Evolutionary conservation across 1,284 basidiomycete genomes (phyloP).

Genomic region (Albatrellus sp.): DNA sequence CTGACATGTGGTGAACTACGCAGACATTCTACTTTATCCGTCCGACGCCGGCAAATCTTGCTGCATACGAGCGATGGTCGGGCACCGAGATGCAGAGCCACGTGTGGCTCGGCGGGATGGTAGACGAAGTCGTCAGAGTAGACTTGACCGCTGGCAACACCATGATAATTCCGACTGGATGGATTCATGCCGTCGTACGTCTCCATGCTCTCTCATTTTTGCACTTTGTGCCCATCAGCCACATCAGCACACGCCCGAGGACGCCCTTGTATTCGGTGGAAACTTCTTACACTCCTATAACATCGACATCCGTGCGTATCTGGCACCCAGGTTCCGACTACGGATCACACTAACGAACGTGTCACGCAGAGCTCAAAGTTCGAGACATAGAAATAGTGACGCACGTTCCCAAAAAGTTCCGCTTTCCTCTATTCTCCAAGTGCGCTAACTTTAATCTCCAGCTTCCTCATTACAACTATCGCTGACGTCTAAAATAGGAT

Average conservation of each 20-base stretch:
- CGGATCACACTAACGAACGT: not conserved
- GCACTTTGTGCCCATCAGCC: not conserved
- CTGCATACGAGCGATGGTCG: conserved; percentile 85
- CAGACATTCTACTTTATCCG: conserved; percentile 93
- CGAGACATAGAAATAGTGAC: conserved; percentile 89
- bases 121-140: conserved; percentile 81
- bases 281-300: conserved; percentile 91
- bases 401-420: conserved; percentile 88
- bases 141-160: conserved; percentile 79
- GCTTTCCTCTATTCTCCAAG: conserved; percentile 82
- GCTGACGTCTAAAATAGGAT: conserved; percentile 33
- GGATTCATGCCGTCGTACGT: conserved; percentile 93
- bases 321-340: not conserved
- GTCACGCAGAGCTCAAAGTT: conserved; percentile 60
- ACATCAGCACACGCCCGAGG: conserved; percentile 75
- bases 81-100: conserved; percentile 80
- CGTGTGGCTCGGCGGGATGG: conserved; percentile 86
- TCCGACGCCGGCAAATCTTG: conserved; percentile 79
- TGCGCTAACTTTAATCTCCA: conserved; percentile 20
- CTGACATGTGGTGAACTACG: conserved; percentile 8
- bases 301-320: conserved; percentile 52
- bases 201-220: not conserved
- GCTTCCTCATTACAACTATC: conserved; percentile 2
- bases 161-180: conserved; percentile 94
- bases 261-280: conserved; percentile 93